These are phyloP conservation scores for Zanthoxylum bungeanum DNA, from an alignment of 345 rosid genomes.

Conservation along the genomic window DNA sequence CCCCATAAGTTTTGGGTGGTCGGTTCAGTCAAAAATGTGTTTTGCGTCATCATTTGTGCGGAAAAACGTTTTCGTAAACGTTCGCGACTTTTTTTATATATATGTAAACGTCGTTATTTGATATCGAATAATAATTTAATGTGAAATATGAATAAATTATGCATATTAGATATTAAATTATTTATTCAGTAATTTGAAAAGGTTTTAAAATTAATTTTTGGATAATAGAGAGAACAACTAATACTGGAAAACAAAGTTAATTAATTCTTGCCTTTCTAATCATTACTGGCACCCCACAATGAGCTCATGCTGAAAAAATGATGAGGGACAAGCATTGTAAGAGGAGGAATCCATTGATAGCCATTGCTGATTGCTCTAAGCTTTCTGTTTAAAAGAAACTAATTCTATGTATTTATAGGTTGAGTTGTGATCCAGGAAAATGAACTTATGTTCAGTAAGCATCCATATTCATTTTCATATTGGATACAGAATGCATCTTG, in stretches of 20 bases:
- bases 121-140: no score
- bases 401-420: not conserved
- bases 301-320: not conserved
- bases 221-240: not conserved
- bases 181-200: no score
- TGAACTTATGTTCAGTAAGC: not conserved
- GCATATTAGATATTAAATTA: no score
- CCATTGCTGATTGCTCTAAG: not conserved
- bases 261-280: not conserved
- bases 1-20: no score
- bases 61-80: no score
- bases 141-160: no score
- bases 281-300: not conserved
- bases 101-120: no score
- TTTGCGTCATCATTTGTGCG: no score
- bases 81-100: no score
- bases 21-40: no score
- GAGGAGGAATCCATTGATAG: not conserved
- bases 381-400: not conserved
- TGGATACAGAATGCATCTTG: not conserved
- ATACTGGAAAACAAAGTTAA: conserved; percentile 1
- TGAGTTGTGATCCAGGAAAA: not conserved
- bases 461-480: not conserved
- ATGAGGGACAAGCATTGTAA: not conserved
- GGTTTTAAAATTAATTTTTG: no score